Base-by-base conservation (phyloP, 768 basidiomycete genomes). In the Candolleomyces efflorescens region DNA sequence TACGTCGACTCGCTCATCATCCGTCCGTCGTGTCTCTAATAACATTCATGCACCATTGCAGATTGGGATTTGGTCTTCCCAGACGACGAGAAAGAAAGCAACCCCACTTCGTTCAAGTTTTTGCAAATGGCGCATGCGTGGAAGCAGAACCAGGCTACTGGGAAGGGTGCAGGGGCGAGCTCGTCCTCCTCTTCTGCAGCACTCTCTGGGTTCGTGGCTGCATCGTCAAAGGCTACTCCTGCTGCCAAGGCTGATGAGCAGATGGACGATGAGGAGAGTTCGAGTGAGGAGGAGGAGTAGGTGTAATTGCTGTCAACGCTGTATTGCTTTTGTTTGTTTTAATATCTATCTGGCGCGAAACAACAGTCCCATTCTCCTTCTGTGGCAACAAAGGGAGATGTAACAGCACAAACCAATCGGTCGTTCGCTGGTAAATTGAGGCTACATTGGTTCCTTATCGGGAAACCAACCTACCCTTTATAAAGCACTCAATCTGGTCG, bases 21-120 rank as follows among this genome's bases (percentile, higher is more conserved):
- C n/a, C n/a, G n/a, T n/a, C n/a, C n/a, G n/a, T n/a, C n/a, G n/a
- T n/a, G n/a, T n/a, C n/a, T n/a, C n/a, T n/a, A n/a, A n/a, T n/a
- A n/a, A n/a, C n/a, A n/a, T n/a, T n/a, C n/a, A n/a, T n/a, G n/a
- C n/a, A n/a, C n/a, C n/a, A n/a, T 27, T 32, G 32, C 32, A 32
- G 95, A 96, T 65, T 96, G 90, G 87, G 95, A 96, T 67, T 84
- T 95, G 66, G 87, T 95, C 20, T 98, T 98, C 71, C 87, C 94
- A 24, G 96, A 98, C 76, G 96, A 98, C 80, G 94, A 97, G 67
- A 82, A 88, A 53, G 95, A 96, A 66, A 84, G 89, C 47, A 96
- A 97, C 66, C 92, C 95, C 0, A 87, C 92, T 0, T 84, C 92
- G 0, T 96, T 94, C 87, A 96, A 94, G 67, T 94, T 98, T 79